Conservation (phyloP, 768 basidiomycete species). For the Pisolithus orientalis region DNA sequence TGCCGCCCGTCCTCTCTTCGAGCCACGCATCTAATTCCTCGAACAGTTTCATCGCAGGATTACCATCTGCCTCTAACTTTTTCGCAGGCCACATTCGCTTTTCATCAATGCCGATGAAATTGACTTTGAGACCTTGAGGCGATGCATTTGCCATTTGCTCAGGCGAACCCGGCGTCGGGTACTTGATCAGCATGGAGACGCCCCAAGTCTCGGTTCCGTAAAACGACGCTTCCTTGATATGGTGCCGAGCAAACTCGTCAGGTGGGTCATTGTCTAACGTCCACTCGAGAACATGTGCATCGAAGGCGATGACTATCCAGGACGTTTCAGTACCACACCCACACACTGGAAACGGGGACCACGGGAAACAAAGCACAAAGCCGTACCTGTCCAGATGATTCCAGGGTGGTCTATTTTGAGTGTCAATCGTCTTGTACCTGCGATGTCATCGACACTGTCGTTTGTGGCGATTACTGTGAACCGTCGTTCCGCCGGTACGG, state of each 20-base stretch:
- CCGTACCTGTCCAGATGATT: conserved; percentile 76
- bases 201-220: conserved; percentile 71
- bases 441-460: conserved; percentile 44
- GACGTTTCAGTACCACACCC: background rate
- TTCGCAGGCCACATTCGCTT: conserved; percentile 82
- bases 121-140: conserved; percentile 40
- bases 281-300: conserved; percentile 86
- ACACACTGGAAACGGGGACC: background rate
- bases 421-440: conserved; percentile 65
- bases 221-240: conserved; percentile 88
- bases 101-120: conserved; percentile 81
- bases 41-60: conserved; percentile 67
- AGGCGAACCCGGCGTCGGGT: conserved; percentile 23
- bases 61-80: conserved; percentile 39
- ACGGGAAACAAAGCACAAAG: conserved; percentile 9
- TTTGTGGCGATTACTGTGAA: conserved; percentile 57
- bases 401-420: conserved; percentile 71
- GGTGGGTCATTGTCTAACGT: conserved; percentile 76
- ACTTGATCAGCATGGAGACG: conserved; percentile 64
- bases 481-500: conserved; percentile 34
- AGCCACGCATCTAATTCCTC: conserved; percentile 72
- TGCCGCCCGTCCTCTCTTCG: conserved; percentile 51
- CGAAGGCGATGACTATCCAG: conserved; percentile 72
- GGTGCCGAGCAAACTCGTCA: conserved; percentile 68
- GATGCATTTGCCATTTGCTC: conserved; percentile 1